Evolutionary conservation across 2,329 filamentous ascomycete species (phyloP), one percentile per base, ranked within the genome.

Genomic region (Curvularia spicifera): DNA sequence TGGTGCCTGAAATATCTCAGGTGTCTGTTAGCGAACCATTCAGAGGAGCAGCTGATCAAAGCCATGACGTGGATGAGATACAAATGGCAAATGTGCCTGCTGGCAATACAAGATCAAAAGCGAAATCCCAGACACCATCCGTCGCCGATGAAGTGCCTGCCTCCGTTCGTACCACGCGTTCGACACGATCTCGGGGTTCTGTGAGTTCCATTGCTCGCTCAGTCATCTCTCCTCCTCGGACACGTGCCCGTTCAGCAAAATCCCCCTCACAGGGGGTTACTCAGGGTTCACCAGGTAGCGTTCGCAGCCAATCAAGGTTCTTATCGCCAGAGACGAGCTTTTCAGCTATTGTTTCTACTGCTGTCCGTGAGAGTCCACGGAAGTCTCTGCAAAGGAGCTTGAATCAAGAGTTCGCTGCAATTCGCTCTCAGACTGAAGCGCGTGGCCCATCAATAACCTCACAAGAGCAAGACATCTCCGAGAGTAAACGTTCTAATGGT

Each of bases 21-120:
- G 12, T 26, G 37, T 35, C 51, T 40, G 31, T 26, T 8, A 31
- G 48, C 15, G 61, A 71, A 40, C 33, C 68, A 3, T 8, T 61
- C 26, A 67, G 64, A 29, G 61, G 53, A 6, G 56, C 68, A 18
- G 64, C 70, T 10, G 64, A 67, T 18, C 62, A 68, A 20, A 67
- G 64, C 6, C 51, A 68, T 22, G 65, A 66, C 33, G n/a, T 68
- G 12, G 67, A 63, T n/a, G 59, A 68, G 50, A n/a, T 61, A n/a
- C 58, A 67, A 15, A 47, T 46, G 1, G 61, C 64, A 29, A 53
- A 68, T 15, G 65, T 53, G 10, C 71, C 73, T 26, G 71, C 70
- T 12, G 68, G 65, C 18, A 76, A 71, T 52, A 75, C 73, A 4
- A 63, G 73, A 31, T 75, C 73, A 2, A 75, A 72, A 33, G 66